These are phyloP conservation scores for Dictyostelium firmibasis DNA, from an alignment of 78 protist genomes.

Conservation along the genomic window DNA sequence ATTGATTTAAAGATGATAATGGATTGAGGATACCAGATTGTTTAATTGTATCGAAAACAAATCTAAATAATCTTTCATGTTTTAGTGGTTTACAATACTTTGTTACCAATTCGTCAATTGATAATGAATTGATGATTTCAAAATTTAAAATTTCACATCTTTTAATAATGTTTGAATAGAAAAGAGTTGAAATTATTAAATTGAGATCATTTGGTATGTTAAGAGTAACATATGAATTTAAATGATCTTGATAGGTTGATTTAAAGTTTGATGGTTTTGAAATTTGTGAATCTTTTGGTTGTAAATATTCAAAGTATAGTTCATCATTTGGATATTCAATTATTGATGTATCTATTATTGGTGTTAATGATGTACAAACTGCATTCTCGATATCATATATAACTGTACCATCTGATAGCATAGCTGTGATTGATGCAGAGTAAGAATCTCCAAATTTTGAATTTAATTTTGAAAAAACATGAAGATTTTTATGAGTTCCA, in stretches of 20 bases:
- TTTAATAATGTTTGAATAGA: no score
- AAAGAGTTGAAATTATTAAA: no score
- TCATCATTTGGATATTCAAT: conserved; percentile 20
- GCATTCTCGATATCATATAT: not conserved
- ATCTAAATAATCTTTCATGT: no score
- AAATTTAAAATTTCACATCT: no score
- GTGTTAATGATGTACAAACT: not conserved
- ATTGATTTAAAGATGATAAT: no score
- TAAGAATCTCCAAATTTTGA: not conserved
- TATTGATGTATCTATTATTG: not conserved
- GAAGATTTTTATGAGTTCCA: not conserved
- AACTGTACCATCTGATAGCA: conserved; percentile 35
- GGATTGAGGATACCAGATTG: no score
- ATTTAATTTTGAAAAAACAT: not conserved
- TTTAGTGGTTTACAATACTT: no score
- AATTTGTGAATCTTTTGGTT: conserved; percentile 37
- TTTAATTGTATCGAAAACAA: no score
- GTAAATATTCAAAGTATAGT: not conserved
- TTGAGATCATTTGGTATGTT: no score
- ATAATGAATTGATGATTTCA: no score
- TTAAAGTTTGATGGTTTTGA: not conserved
- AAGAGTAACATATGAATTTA: no score
- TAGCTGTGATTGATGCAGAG: not conserved
- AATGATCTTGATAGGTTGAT: not conserved
- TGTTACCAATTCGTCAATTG: no score